Conservation (phyloP, 2,329 filamentous ascomycete genomes). For the Zasmidium citrigriseum region DNA sequence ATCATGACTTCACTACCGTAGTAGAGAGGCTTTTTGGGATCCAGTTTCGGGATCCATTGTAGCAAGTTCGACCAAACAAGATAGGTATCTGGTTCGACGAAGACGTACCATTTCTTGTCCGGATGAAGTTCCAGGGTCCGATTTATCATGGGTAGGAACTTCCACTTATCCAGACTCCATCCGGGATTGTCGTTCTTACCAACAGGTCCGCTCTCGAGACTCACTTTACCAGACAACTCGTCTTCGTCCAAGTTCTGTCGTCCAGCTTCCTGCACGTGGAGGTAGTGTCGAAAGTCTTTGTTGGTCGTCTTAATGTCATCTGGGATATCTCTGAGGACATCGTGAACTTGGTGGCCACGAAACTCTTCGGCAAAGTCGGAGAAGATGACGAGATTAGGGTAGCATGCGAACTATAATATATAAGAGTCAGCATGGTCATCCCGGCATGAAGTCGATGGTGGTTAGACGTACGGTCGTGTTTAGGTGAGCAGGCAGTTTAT, state of each 20-base stretch:
- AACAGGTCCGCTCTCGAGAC: constrained; percentile 20
- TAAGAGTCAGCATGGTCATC: not conserved
- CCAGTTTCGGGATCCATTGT: constrained; percentile 54
- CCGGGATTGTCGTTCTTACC: constrained; percentile 35
- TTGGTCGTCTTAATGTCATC: constrained; percentile 32
- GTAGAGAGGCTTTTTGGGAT: constrained; percentile 52
- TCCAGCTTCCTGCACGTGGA: constrained; percentile 34
- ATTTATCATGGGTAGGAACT: constrained; percentile 51
- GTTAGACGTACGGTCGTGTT: constrained; percentile 43
- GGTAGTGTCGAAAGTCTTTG: constrained; percentile 40
- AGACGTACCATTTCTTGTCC: constrained; percentile 59
- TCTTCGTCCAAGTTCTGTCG: constrained; percentile 32
- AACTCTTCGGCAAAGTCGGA: constrained; percentile 59
- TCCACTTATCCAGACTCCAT: constrained; percentile 50
- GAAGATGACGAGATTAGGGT: constrained; percentile 58
- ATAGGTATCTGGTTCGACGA: constrained; percentile 62
- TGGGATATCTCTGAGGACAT: constrained; percentile 38
- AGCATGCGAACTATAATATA: constrained; percentile 52
- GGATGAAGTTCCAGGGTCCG: constrained; percentile 38
- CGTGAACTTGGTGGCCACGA: constrained; percentile 41
- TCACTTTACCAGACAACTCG: constrained; percentile 28
- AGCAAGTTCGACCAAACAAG: constrained; percentile 56
- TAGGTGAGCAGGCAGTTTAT: constrained; percentile 58
- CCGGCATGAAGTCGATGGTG: not conserved
- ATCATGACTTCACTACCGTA: constrained; percentile 57